Conservation (phyloP, 1,284 basidiomycete genomes). For the Cryptococcus sp. region DNA sequence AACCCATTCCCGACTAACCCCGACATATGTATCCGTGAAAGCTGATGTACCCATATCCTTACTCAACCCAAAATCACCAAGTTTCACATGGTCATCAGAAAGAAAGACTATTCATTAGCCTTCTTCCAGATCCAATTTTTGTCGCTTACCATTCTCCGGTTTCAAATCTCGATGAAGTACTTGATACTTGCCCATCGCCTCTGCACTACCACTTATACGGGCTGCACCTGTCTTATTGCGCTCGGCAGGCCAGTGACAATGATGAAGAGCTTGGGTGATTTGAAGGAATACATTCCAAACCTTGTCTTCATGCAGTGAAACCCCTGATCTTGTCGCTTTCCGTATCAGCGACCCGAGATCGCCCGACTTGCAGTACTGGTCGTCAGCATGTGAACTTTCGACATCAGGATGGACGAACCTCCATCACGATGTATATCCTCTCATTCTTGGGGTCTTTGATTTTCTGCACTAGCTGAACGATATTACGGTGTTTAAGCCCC, state of each 20-base stretch:
- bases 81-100: conserved; percentile 63
- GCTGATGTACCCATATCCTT: conserved; percentile 81
- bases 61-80: conserved; percentile 93
- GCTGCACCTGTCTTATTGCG: conserved; percentile 11
- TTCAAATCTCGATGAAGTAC: conserved; percentile 93
- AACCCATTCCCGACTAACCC: conserved; percentile 56
- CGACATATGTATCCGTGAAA: conserved; percentile 94
- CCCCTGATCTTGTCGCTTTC: conserved; percentile 51
- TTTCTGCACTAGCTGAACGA: conserved; percentile 59
- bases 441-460: conserved; percentile 86
- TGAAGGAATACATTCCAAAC: conserved; percentile 96
- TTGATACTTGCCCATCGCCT: conserved; percentile 51
- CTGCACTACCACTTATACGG: conserved; percentile 10
- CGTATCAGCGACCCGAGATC: conserved; percentile 81
- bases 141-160: conserved; percentile 80
- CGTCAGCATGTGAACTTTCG: conserved; percentile 6
- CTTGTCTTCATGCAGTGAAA: conserved; percentile 78
- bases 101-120: conserved; percentile 32
- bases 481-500: conserved; percentile 88
- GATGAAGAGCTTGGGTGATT: conserved; percentile 79
- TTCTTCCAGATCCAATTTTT: neutral
- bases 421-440: conserved; percentile 92
- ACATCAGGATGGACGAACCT: conserved; percentile 48
- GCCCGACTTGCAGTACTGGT: conserved; percentile 80
- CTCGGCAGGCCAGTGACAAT: conserved; percentile 66